These are phyloP conservation scores for Chenopodium suecicum DNA, from an alignment of 148 eudicot genomes.

Conservation along the genomic window DNA sequence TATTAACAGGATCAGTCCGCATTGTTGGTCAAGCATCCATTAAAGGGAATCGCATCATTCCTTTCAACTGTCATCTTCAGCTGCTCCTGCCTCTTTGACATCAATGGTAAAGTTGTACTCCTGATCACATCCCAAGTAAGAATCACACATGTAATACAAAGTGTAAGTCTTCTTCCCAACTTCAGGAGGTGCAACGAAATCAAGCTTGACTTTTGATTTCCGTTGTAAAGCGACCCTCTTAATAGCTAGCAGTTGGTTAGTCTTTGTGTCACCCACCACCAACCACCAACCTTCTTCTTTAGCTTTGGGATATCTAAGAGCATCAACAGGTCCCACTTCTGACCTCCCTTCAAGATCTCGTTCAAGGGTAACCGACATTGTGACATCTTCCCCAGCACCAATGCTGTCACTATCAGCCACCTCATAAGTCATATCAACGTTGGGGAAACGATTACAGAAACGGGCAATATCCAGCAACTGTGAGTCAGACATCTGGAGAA, in stretches of 20 bases:
- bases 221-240: constrained; percentile 76
- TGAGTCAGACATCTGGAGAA: constrained; percentile 63
- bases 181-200: constrained; percentile 51
- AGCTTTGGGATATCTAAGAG: constrained; percentile 67
- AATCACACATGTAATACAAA: constrained; percentile 83
- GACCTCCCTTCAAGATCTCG: constrained; percentile 71
- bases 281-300: constrained; percentile 96
- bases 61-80: constrained; percentile 37
- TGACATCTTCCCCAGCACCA: constrained; percentile 52
- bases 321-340: constrained; percentile 70
- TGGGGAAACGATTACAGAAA: constrained; percentile 75
- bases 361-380: constrained; percentile 57
- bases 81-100: constrained; percentile 41
- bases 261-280: constrained; percentile 74
- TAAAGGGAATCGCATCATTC: constrained; percentile 5
- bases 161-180: constrained; percentile 57
- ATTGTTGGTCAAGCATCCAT: constrained; percentile 4
- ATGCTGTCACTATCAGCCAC: constrained; percentile 47
- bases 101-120: constrained; percentile 65
- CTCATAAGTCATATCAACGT: constrained; percentile 69
- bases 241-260: constrained; percentile 72
- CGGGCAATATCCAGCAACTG: constrained; percentile 75
- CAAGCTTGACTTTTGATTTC: constrained; percentile 69
- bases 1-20: constrained; percentile 4
- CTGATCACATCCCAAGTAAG: constrained; percentile 88